Conservation (phyloP, 169 alveolate species). For the Plasmodium berghei region DNA sequence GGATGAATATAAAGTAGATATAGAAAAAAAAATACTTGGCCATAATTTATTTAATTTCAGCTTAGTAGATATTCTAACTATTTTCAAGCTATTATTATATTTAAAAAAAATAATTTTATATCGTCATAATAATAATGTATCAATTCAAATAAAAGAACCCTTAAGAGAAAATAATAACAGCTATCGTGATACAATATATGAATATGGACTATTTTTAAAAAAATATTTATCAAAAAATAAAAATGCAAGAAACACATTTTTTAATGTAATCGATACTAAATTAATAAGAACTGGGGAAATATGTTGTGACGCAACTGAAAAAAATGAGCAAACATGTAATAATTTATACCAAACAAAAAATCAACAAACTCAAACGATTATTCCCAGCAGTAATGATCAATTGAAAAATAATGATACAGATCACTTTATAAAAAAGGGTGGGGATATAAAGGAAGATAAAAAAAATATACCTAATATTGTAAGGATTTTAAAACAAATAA, state of each 20-base stretch:
- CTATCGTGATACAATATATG: slow-evolving; percentile 24
- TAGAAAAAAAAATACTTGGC: slow-evolving; percentile 28
- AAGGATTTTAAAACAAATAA: slow-evolving; percentile 23
- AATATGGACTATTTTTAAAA: slow-evolving; percentile 24
- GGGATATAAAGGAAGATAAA: slow-evolving; percentile 6
- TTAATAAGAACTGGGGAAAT: slow-evolving; percentile 6
- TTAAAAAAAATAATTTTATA: slow-evolving; percentile 28
- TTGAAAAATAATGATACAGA: background rate
- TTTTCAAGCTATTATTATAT: slow-evolving; percentile 36
- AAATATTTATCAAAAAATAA: slow-evolving; percentile 34
- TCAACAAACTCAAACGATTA: background rate
- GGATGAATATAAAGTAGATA: slow-evolving; percentile 45
- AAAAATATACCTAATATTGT: background rate
- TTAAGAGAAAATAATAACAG: background rate
- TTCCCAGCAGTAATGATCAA: background rate
- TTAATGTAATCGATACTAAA: background rate
- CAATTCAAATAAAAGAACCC: slow-evolving; percentile 17
- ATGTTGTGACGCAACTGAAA: background rate
- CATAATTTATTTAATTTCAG: slow-evolving; percentile 35
- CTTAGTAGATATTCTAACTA: slow-evolving; percentile 29
- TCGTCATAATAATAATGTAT: slow-evolving; percentile 33
- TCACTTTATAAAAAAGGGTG: background rate
- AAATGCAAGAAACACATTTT: background rate
- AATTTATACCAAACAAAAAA: background rate
- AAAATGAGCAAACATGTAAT: background rate